Conservation (phyloP, 306 rosid species). For the Herpetospermum pedunculosum region DNA sequence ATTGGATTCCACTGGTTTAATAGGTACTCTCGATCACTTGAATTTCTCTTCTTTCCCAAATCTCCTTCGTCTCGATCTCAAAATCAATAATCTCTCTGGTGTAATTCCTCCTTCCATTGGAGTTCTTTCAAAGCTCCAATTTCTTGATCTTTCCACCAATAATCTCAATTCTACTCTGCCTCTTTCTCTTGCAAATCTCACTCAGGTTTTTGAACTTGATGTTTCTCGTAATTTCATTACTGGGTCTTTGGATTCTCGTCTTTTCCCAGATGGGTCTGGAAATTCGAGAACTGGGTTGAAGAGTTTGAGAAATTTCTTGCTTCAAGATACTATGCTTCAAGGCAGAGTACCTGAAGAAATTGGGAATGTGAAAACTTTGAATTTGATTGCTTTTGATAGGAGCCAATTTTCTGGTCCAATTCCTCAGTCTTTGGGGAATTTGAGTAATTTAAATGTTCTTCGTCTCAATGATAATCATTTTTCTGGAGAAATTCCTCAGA, state of each 20-base stretch:
- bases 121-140: constrained; percentile 28
- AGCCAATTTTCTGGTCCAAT: constrained; percentile 32
- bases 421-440: constrained; percentile 36
- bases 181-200: constrained; percentile 42
- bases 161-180: constrained; percentile 32
- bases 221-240: constrained; percentile 33
- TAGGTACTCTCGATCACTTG: constrained; percentile 34
- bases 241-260: constrained; percentile 27
- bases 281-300: constrained; percentile 25
- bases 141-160: constrained; percentile 44
- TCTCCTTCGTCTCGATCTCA: constrained; percentile 46
- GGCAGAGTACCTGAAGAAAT: constrained; percentile 41
- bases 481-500: constrained; percentile 33
- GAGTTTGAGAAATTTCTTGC: constrained; percentile 25
- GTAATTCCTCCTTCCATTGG: constrained; percentile 37
- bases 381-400: constrained; percentile 26
- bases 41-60: constrained; percentile 40
- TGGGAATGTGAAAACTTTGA: constrained; percentile 31
- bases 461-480: constrained; percentile 24
- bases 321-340: constrained; percentile 26
- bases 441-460: constrained; percentile 25
- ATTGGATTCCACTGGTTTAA: constrained; percentile 27
- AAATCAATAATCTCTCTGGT: constrained; percentile 30
- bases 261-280: constrained; percentile 29
- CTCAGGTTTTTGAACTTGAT: constrained; percentile 41